Evolutionary conservation across 139 green algal species (phyloP).

Genomic region (Picochlorum sp.): DNA sequence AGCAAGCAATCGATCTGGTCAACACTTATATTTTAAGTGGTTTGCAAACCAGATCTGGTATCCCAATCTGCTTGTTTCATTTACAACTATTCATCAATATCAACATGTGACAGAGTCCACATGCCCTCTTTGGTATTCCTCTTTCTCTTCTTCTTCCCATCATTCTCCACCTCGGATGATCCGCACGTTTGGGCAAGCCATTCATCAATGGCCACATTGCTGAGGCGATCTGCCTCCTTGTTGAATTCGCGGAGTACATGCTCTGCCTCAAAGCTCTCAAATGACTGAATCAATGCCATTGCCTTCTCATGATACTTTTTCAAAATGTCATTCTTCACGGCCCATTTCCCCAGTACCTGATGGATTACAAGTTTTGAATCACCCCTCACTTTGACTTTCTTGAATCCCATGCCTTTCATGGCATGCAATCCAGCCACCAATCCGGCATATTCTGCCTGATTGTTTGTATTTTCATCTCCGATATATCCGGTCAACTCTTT

Average conservation of each 20-base stretch:
- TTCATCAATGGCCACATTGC: slow-evolving; percentile 37
- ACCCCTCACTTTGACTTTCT: slow-evolving; percentile 18
- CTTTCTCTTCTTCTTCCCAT: too few species aligned
- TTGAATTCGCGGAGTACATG: slow-evolving; percentile 34
- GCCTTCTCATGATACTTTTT: slow-evolving; percentile 12
- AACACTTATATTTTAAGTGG: too few species aligned
- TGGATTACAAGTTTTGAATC: slow-evolving; percentile 44
- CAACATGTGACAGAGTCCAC: too few species aligned
- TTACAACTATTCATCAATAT: too few species aligned
- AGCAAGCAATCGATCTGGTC: too few species aligned
- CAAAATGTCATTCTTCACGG: slow-evolving; percentile 28
- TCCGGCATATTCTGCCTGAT: slow-evolving; percentile 44
- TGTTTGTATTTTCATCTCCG: slow-evolving; percentile 35
- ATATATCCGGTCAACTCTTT: slow-evolving; percentile 16
- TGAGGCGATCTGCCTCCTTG: slow-evolving; percentile 34
- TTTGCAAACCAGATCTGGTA: too few species aligned
- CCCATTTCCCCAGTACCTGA: slow-evolving; percentile 28
- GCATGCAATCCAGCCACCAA: slow-evolving; percentile 39
- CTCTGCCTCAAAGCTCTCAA: slow-evolving; percentile 21
- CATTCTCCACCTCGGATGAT: background rate
- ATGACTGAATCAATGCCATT: slow-evolving; percentile 2
- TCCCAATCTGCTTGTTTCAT: too few species aligned
- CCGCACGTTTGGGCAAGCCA: slow-evolving; percentile 9
- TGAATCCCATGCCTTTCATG: slow-evolving; percentile 21
- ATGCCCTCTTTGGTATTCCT: too few species aligned